Evolutionary conservation across 2,329 filamentous ascomycete species (phyloP).

Genomic region (Cladophialophora bantiana): DNA sequence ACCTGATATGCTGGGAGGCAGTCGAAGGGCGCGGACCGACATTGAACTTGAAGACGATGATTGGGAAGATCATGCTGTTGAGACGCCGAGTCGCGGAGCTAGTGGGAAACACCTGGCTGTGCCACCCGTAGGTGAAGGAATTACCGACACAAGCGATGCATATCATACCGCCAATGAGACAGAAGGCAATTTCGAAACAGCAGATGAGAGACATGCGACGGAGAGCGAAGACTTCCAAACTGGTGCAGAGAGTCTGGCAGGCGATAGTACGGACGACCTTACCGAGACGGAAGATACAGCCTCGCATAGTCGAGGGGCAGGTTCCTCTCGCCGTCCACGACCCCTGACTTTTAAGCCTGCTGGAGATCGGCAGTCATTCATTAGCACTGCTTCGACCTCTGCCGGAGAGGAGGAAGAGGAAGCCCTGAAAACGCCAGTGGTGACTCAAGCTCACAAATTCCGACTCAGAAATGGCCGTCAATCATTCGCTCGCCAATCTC

Average conservation of each 20-base stretch:
- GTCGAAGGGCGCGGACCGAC: slow-evolving; percentile 77
- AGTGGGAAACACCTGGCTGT: slow-evolving; percentile 40
- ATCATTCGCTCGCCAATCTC: slow-evolving; percentile 64
- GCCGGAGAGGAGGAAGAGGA: slow-evolving; percentile 75
- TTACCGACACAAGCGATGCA: slow-evolving; percentile 66
- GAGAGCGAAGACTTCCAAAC: slow-evolving; percentile 97
- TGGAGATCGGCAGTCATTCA: slow-evolving; percentile 71
- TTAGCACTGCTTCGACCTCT: slow-evolving; percentile 89
- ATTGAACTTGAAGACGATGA: slow-evolving; percentile 80
- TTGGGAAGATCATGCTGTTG: slow-evolving; percentile 83
- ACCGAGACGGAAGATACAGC: slow-evolving; percentile 79
- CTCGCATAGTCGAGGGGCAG: slow-evolving; percentile 45
- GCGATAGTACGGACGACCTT: slow-evolving; percentile 77
- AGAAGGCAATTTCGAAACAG: slow-evolving; percentile 71
- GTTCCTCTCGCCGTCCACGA: slow-evolving; percentile 47
- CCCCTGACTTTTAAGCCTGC: slow-evolving; percentile 55
- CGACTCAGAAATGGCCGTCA: slow-evolving; percentile 74
- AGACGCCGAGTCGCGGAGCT: slow-evolving; percentile 46
- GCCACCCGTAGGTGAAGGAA: slow-evolving; percentile 38
- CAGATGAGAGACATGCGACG: slow-evolving; percentile 78
- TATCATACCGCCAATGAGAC: slow-evolving; percentile 85
- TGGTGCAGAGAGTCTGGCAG: slow-evolving; percentile 74
- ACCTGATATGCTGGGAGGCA: slow-evolving; percentile 75
- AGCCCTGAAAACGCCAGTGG: slow-evolving; percentile 68
- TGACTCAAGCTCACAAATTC: slow-evolving; percentile 70